Percentiles rank a stretch among this genome's conserved stretches.
Conservation (phyloP, 257 asterid genomes). For the Ligustrum vulgare region DNA sequence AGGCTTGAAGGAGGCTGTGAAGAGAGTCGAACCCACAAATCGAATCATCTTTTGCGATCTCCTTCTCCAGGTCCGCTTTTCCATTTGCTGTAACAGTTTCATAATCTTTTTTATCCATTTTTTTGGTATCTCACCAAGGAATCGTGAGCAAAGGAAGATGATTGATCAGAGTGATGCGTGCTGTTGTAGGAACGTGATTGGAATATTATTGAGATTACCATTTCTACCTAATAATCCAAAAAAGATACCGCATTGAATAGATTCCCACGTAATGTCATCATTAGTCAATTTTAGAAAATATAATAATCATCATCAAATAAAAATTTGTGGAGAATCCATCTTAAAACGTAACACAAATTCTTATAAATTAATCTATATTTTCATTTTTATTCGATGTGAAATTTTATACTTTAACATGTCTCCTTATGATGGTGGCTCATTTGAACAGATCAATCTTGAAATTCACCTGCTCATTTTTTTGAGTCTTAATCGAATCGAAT, state of each 20-base stretch:
- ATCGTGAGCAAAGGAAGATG: neutral
- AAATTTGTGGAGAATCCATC: no score
- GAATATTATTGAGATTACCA: neutral
- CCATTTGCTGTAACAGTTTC: conserved; percentile 37
- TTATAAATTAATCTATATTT: no score
- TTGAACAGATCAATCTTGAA: no score
- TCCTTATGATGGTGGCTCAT: no score
- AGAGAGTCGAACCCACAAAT: conserved; percentile 84
- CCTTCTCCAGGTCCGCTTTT: conserved; percentile 12
- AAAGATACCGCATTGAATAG: neutral
- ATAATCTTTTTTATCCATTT: conserved; percentile 52
- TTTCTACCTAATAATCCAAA: neutral
- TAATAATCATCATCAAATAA: no score
- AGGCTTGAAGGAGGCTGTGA: conserved; percentile 72
- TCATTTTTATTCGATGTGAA: no score
- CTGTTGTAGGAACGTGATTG: neutral
- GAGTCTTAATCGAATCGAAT: no score
- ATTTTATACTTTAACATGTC: no score
- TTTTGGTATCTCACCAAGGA: neutral
- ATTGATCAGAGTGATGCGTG: neutral
- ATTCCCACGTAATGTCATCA: no score
- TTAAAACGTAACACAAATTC: no score
- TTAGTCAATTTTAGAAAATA: no score
- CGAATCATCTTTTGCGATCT: conserved; percentile 54
- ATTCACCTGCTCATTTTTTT: no score